These are phyloP conservation scores for Colletotrichum tropicale DNA, from an alignment of 2,329 filamentous ascomycete species.

Conservation along the genomic window DNA sequence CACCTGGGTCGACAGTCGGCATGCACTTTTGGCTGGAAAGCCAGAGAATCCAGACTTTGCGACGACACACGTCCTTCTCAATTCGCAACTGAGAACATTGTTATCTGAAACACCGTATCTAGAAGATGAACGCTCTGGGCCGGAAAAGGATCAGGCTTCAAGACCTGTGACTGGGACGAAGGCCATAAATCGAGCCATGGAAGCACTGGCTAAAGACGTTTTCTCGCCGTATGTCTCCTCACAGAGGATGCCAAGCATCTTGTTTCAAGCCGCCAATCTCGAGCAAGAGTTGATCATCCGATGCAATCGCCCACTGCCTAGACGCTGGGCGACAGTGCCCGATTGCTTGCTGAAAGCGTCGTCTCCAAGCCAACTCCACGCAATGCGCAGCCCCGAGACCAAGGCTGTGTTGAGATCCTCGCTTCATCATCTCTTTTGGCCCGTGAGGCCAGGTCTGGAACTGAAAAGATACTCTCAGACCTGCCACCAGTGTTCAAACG, in stretches of 20 bases:
- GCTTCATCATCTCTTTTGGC: neutral
- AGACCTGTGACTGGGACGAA: neutral
- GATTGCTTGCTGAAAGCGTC: neutral
- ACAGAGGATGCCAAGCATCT: neutral
- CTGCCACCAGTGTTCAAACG: neutral
- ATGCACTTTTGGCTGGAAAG: neutral
- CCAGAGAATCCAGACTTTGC: neutral
- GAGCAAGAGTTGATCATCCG: neutral
- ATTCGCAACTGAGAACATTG: neutral
- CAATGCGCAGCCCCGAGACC: neutral
- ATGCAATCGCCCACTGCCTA: neutral
- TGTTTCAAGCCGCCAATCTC: neutral
- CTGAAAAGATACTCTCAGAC: neutral
- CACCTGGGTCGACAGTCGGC: rapidly evolving
- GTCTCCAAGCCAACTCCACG: neutral
- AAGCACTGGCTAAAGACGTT: neutral
- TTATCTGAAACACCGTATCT: neutral
- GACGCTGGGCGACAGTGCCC: neutral
- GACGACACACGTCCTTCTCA: neutral
- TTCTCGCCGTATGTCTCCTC: neutral
- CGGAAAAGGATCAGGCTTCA: neutral
- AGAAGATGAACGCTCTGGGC: rapidly evolving
- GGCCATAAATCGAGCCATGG: neutral
- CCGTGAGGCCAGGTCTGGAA: neutral
- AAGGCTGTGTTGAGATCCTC: neutral